phyloP scores from a whole-genome alignment of 805 yeast species.

The Pichia phayaonensis region DNA sequence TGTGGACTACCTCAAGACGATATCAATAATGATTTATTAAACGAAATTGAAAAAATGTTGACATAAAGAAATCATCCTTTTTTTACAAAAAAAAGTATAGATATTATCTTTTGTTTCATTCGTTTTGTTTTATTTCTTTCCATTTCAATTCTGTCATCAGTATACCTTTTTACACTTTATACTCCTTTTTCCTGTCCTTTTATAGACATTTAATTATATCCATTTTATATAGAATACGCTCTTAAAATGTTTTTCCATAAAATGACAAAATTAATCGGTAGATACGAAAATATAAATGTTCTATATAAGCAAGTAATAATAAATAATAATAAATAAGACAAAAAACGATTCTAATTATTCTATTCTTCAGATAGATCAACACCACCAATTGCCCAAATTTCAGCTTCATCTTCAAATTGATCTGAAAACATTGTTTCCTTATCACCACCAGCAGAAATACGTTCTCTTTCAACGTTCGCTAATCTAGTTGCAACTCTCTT shows the following conservation, averaged over 20 bases:
- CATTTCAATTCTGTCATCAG: neutral
- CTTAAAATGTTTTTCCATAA: no score
- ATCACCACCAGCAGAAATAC: conserved; percentile 86
- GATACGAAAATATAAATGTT: neutral
- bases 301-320: neutral
- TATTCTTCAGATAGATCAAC: conserved; percentile 36
- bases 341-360: neutral
- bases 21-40: conserved; percentile 67
- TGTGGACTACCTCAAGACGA: conserved; percentile 76
- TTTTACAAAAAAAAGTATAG: neutral
- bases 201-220: neutral
- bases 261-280: no score
- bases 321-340: neutral
- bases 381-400: conserved; percentile 84
- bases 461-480: conserved; percentile 80
- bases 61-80: neutral
- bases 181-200: neutral
- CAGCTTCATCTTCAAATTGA: conserved; percentile 75
- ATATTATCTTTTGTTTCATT: neutral
- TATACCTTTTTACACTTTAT: neutral
- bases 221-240: neutral
- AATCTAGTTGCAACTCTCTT: conserved; percentile 84
- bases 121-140: neutral
- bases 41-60: conserved; percentile 52
- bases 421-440: conserved; percentile 79